phyloP scores from a whole-genome alignment of 305 asterid species.

The Solanum aculeatissimum region DNA sequence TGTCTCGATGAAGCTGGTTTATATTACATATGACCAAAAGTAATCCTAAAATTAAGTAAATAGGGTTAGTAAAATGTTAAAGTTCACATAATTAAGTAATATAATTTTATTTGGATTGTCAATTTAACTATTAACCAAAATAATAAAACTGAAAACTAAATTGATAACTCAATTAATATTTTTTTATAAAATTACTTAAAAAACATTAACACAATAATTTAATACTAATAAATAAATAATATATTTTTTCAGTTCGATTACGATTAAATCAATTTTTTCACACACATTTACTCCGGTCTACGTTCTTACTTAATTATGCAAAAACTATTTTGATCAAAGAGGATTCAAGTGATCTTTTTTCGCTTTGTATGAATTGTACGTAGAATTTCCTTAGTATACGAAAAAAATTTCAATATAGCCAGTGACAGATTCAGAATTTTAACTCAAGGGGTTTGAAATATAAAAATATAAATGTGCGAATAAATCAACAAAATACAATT shows the following conservation, averaged over 20 bases:
- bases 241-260: not conserved
- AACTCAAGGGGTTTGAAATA: too few species aligned
- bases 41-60: not conserved
- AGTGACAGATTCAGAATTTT: too few species aligned
- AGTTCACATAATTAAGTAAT: not conserved
- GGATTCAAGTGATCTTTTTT: not conserved
- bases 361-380: not conserved
- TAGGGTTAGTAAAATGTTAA: not conserved
- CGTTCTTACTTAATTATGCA: not conserved
- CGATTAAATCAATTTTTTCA: not conserved
- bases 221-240: not conserved
- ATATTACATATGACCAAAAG: not conserved
- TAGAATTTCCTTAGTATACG: not conserved
- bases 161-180: not conserved
- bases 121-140: not conserved
- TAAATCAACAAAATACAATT: too few species aligned
- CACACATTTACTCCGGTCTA: not conserved
- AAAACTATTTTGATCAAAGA: not conserved
- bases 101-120: not conserved
- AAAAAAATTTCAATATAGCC: not conserved
- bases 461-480: too few species aligned
- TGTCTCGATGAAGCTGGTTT: too few species aligned
- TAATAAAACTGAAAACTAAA: not conserved
- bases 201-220: not conserved
- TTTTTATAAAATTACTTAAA: not conserved